These are phyloP conservation scores for Metschnikowia gruessii DNA, from an alignment of 805 yeast species.

Conservation along the genomic window DNA sequence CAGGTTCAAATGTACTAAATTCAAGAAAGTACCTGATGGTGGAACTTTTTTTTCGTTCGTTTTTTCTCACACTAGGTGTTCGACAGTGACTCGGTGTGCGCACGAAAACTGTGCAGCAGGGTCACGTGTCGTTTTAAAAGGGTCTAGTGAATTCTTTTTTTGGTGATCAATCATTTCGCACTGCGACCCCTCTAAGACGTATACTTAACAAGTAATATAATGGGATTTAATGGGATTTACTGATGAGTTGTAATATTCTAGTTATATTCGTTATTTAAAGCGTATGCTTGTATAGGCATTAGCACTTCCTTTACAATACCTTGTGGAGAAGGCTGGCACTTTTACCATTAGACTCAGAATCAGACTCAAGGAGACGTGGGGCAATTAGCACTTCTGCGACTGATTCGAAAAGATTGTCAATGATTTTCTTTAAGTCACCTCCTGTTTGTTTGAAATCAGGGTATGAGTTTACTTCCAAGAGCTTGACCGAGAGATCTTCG, in stretches of 20 bases:
- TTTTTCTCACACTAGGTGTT: constrained; percentile 12
- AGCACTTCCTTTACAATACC: constrained; percentile 3
- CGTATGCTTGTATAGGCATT: no score
- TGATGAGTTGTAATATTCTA: no score
- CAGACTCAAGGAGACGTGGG: background rate
- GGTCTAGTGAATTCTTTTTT: background rate
- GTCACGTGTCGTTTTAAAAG: constrained; percentile 8
- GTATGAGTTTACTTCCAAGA: constrained; percentile 87
- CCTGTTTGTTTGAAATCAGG: constrained; percentile 99
- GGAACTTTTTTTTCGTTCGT: constrained; percentile 9
- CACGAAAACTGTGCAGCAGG: constrained; percentile 9
- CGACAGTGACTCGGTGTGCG: constrained; percentile 16
- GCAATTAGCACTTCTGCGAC: constrained; percentile 32
- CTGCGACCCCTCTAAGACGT: no score
- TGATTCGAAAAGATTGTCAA: constrained; percentile 62
- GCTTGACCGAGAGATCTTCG: constrained; percentile 47
- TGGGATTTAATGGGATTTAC: no score
- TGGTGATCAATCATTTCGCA: background rate
- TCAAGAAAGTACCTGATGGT: background rate
- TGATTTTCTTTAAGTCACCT: constrained; percentile 58
- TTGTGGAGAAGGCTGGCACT: constrained; percentile 5
- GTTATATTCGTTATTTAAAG: no score
- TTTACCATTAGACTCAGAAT: background rate
- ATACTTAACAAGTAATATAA: no score
- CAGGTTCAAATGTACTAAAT: background rate